phyloP scores from a whole-genome alignment of 345 rosid species.

The Kernera saxatilis region DNA sequence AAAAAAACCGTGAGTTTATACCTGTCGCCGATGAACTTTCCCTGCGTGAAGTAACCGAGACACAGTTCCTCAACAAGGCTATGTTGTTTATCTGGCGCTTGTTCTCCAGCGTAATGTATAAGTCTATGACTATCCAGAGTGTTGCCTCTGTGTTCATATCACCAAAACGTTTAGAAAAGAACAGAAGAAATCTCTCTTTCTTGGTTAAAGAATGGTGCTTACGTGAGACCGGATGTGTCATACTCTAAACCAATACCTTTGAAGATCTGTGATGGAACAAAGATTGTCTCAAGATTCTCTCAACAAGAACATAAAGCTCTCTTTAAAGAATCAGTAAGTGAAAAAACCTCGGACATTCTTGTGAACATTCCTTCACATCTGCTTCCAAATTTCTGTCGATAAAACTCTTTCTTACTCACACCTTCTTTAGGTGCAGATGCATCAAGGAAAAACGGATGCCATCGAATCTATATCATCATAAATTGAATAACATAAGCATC shows the following conservation, averaged over 20 bases:
- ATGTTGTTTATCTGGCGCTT: conserved; percentile 65
- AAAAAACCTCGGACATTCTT: conserved; percentile 59
- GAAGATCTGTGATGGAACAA: conserved; percentile 49
- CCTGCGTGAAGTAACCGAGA: conserved; percentile 88
- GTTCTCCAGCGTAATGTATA: conserved; percentile 60
- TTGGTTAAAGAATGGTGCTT: conserved; percentile 26
- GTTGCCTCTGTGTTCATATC: conserved; percentile 57
- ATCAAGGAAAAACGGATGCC: conserved; percentile 82
- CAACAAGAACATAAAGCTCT: conserved; percentile 1
- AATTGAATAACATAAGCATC: neutral
- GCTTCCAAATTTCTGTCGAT: conserved; percentile 57
- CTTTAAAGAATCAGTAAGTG: neutral
- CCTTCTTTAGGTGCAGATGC: conserved; percentile 92
- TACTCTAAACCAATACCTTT: conserved; percentile 68
- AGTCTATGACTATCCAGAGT: conserved; percentile 89
- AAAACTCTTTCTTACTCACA: conserved; percentile 61
- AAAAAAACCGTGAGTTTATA: neutral
- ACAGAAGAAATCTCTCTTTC: neutral
- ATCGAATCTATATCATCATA: conserved; percentile 47
- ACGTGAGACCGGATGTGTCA: conserved; percentile 80
- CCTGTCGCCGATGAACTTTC: conserved; percentile 78
- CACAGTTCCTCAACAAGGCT: conserved; percentile 70
- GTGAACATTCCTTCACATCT: conserved; percentile 42
- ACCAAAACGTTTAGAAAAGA: neutral
- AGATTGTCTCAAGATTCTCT: neutral